These are phyloP conservation scores for Entelexis paramagnoliae DNA, from an alignment of 1,139 yeast species.

Conservation along the genomic window DNA sequence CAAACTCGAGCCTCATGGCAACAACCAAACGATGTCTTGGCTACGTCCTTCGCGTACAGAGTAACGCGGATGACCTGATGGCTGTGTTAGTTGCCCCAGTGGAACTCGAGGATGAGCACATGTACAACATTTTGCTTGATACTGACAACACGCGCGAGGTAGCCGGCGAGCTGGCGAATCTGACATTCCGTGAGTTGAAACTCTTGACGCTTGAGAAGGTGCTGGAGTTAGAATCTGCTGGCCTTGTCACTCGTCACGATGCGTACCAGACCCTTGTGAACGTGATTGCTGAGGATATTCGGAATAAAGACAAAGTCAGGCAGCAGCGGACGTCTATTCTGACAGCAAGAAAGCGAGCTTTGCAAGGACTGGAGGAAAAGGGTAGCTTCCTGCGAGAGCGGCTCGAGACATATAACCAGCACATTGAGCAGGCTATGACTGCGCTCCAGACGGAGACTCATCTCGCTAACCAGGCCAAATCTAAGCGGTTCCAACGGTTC, in stretches of 20 bases:
- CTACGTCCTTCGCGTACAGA: slow-evolving; percentile 71
- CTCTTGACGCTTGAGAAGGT: slow-evolving; percentile 64
- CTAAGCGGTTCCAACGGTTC: slow-evolving; percentile 41
- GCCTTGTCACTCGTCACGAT: slow-evolving; percentile 54
- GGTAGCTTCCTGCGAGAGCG: slow-evolving; percentile 51
- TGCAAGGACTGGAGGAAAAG: slow-evolving; percentile 49
- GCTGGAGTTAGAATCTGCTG: slow-evolving; percentile 62
- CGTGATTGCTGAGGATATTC: slow-evolving; percentile 76
- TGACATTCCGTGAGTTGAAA: slow-evolving; percentile 68
- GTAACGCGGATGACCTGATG: slow-evolving; percentile 52
- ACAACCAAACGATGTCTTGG: slow-evolving; percentile 74
- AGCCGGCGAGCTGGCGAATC: slow-evolving; percentile 45
- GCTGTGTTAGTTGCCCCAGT: slow-evolving; percentile 69
- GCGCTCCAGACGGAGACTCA: slow-evolving; percentile 45
- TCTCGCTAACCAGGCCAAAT: slow-evolving; percentile 39
- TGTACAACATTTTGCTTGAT: slow-evolving; percentile 15
- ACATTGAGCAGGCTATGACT: slow-evolving; percentile 55
- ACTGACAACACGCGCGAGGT: slow-evolving; percentile 18
- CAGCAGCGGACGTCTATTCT: slow-evolving; percentile 53
- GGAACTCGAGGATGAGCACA: slow-evolving; percentile 22
- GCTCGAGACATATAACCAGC: slow-evolving; percentile 54
- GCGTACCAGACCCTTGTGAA: slow-evolving; percentile 72
- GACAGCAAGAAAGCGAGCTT: slow-evolving; percentile 48
- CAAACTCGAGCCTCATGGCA: slow-evolving; percentile 41
- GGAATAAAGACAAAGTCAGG: slow-evolving; percentile 64